Percentiles rank a stretch among this genome's conserved stretches.
These are phyloP conservation scores for Hordeum pubiflorum DNA, from an alignment of 202 grass and related monocot species.

Conservation along the genomic window DNA sequence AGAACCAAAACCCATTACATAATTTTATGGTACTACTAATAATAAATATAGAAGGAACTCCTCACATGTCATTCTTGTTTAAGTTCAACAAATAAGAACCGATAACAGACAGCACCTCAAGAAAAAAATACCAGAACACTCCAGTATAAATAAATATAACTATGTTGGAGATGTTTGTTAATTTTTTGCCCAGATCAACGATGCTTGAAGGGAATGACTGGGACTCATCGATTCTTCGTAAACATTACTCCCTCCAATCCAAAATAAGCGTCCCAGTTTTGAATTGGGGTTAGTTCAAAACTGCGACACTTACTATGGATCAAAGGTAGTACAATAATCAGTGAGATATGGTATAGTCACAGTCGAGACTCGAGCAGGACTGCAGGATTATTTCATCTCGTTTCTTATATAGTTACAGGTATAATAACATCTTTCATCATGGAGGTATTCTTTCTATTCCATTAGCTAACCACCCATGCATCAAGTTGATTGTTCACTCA, in stretches of 20 bases:
- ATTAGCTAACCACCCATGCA: neutral
- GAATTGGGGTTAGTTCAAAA: too few species aligned
- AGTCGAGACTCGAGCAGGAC: neutral
- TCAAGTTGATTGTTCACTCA: neutral
- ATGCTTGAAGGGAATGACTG: neutral
- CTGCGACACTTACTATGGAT: too few species aligned
- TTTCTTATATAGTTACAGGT: neutral
- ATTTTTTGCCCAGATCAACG: neutral
- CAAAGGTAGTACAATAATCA: neutral
- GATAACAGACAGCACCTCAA: neutral
- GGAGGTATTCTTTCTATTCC: neutral
- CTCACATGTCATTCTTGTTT: neutral
- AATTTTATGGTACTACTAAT: neutral
- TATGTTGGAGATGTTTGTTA: neutral
- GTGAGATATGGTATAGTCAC: neutral
- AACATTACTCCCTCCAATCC: neutral
- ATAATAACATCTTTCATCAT: neutral
- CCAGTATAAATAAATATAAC: neutral
- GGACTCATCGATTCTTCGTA: neutral
- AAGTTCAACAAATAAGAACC: neutral
- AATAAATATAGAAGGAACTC: neutral
- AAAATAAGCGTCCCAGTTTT: too few species aligned
- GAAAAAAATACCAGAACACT: neutral
- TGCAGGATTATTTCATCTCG: neutral
- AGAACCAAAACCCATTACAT: neutral